Conservation (phyloP, 2,329 filamentous ascomycete species). For the Thielaviopsis ethacetica region DNA sequence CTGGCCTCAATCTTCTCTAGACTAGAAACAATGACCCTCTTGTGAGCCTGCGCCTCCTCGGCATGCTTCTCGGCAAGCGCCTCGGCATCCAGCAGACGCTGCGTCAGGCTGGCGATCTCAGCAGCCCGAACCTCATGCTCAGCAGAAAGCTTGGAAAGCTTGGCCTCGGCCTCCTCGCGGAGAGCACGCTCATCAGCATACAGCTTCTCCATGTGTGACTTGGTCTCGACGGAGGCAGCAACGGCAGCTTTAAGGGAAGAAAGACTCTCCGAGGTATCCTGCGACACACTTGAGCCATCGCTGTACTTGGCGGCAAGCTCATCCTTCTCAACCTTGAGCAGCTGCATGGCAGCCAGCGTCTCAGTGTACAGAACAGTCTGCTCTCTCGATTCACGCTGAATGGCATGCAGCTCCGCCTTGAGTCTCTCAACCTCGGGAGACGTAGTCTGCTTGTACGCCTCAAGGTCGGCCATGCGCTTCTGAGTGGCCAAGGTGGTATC, state of each 20-base stretch:
- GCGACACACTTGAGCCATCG: conserved; percentile 47
- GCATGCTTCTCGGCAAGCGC: conserved; percentile 78
- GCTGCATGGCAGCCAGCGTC: conserved; percentile 53
- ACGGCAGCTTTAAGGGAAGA: conserved; percentile 64
- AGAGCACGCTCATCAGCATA: conserved; percentile 68
- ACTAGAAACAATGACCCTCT: conserved; percentile 64
- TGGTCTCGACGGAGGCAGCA: conserved; percentile 61
- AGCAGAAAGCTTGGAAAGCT: conserved; percentile 56
- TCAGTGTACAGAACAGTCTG: conserved; percentile 65
- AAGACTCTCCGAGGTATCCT: conserved; percentile 55
- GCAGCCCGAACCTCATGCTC: conserved; percentile 69
- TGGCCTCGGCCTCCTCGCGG: conserved; percentile 59
- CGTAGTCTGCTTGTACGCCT: conserved; percentile 67
- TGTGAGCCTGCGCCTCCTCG: conserved; percentile 72
- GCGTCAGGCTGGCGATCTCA: conserved; percentile 59
- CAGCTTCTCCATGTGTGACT: conserved; percentile 59
- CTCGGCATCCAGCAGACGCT: conserved; percentile 69
- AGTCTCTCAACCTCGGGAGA: conserved; percentile 73
- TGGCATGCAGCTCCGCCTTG: conserved; percentile 68
- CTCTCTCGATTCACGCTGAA: conserved; percentile 63
- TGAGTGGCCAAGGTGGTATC: conserved; percentile 73
- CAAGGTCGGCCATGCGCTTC: conserved; percentile 67
- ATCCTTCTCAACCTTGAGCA: conserved; percentile 74
- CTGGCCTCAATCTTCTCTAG: conserved; percentile 55
- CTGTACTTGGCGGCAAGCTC: conserved; percentile 56